A percentile compares a stretch with the other conserved stretches of the same genome.
phyloP scores from a whole-genome alignment of 2,329 filamentous ascomycete genomes.

The Aspergillus uvarum region DNA sequence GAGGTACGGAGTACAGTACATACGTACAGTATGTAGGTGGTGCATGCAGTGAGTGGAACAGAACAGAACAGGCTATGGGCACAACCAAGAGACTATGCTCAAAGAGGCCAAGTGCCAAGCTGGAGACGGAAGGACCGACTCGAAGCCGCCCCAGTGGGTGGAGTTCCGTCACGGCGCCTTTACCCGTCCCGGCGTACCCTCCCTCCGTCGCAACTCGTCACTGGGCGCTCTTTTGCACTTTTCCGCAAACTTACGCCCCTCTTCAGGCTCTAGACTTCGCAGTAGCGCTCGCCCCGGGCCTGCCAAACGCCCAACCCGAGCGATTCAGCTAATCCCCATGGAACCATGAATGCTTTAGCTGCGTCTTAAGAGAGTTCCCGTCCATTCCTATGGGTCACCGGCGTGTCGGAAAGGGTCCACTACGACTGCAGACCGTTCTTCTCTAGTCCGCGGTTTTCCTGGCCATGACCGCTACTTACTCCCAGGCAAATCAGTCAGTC shows the following conservation, averaged over 20 bases:
- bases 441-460: conserved; percentile 9
- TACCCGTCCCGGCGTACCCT: conserved; percentile 29
- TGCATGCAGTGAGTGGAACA: too few species aligned
- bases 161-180: conserved; percentile 28
- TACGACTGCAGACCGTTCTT: conserved; percentile 21
- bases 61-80: background rate
- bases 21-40: too few species aligned
- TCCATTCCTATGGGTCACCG: conserved; percentile 41
- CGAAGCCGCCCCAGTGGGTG: conserved; percentile 17
- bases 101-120: conserved; percentile 6
- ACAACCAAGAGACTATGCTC: conserved; percentile 1
- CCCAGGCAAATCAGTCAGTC: conserved; percentile 3
- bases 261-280: conserved; percentile 22
- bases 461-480: conserved; percentile 17
- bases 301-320: conserved; percentile 24
- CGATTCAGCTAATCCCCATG: conserved; percentile 35
- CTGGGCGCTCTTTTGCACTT: conserved; percentile 8
- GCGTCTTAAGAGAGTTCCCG: conserved; percentile 30
- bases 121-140: conserved; percentile 20
- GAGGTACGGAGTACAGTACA: too few species aligned
- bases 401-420: conserved; percentile 26
- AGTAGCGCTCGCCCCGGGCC: conserved; percentile 13
- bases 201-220: conserved; percentile 20
- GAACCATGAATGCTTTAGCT: conserved; percentile 28
- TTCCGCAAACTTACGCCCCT: conserved; percentile 20